Conservation (phyloP, 1,139 yeast genomes). For the Sugiyamaella grinbergsii region DNA sequence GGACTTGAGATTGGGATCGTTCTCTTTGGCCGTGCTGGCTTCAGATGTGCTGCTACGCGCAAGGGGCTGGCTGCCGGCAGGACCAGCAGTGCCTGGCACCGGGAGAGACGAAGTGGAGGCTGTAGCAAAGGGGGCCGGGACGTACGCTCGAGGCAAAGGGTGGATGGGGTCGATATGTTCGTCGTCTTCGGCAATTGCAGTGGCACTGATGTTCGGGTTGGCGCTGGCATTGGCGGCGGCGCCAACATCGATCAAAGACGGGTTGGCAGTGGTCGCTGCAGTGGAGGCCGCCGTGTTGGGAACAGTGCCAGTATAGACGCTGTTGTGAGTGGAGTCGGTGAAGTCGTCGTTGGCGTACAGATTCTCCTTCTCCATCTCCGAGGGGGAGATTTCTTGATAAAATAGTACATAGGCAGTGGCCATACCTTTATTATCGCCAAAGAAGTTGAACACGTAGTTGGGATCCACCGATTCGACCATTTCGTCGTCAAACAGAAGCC, state of each 20-base stretch:
- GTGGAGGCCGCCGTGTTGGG: constrained; percentile 18
- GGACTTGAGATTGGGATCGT: constrained; percentile 19
- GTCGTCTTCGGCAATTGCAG: constrained; percentile 19
- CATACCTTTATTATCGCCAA: constrained; percentile 85
- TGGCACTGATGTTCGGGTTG: constrained; percentile 1
- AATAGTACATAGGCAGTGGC: constrained; percentile 91
- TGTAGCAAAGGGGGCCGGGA: constrained; percentile 11
- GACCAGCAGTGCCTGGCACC: not conserved
- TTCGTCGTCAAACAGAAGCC: constrained; percentile 95
- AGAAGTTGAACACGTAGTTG: constrained; percentile 77
- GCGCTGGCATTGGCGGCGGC: constrained; percentile 1
- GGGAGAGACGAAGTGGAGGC: constrained; percentile 13
- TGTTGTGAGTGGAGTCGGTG: not conserved
- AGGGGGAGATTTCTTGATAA: constrained; percentile 51
- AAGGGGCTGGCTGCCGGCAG: not conserved
- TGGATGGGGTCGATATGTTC: constrained; percentile 18
- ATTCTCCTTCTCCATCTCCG: constrained; percentile 34
- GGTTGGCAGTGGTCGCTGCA: constrained; percentile 13
- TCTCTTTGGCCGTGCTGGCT: constrained; percentile 16
- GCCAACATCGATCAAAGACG: constrained; percentile 9
- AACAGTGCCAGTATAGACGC: constrained; percentile 19
- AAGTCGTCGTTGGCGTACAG: constrained; percentile 33
- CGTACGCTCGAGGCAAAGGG: not conserved
- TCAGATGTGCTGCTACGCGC: constrained; percentile 11
- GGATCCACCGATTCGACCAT: constrained; percentile 89